These are phyloP conservation scores for Podaxis carcinomalis DNA, from an alignment of 768 basidiomycete genomes.

Conservation along the genomic window DNA sequence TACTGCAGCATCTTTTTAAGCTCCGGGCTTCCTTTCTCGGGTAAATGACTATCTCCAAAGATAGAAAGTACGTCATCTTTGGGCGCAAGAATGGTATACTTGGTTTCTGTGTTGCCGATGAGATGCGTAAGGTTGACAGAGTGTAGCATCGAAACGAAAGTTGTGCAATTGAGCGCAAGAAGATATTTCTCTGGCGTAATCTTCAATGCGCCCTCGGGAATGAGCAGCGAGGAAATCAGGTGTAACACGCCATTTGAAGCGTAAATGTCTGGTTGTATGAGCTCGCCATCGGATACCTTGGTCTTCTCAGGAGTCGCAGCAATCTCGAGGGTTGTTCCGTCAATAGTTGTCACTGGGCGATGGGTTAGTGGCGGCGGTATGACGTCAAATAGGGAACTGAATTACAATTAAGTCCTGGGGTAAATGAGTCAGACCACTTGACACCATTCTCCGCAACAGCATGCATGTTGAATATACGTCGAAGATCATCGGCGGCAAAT, in stretches of 20 bases:
- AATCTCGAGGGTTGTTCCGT: constrained; percentile 64
- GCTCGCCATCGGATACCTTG: constrained; percentile 50
- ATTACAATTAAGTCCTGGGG: constrained; percentile 50
- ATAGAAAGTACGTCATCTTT: constrained; percentile 76
- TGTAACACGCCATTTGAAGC: constrained; percentile 96
- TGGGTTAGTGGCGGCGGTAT: constrained; percentile 12
- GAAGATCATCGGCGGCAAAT: constrained; percentile 78
- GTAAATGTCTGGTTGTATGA: constrained; percentile 80
- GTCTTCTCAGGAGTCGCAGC: constrained; percentile 49
- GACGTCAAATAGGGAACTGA: constrained; percentile 6
- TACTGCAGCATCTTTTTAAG: constrained; percentile 76
- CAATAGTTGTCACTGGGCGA: constrained; percentile 59
- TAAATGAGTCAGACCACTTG: constrained; percentile 63
- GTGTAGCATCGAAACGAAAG: constrained; percentile 85
- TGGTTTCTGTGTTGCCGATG: constrained; percentile 62
- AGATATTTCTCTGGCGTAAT: constrained; percentile 95
- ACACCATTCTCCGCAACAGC: constrained; percentile 57
- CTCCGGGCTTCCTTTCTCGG: constrained; percentile 61
- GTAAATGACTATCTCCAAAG: constrained; percentile 50
- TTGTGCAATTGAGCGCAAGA: constrained; percentile 85
- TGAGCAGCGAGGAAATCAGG: constrained; percentile 76
- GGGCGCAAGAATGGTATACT: constrained; percentile 90
- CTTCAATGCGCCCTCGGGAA: constrained; percentile 70
- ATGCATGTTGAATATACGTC: constrained; percentile 75
- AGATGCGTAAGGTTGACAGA: constrained; percentile 70